These are phyloP conservation scores for Dalechampia spathulata DNA, from an alignment of 441 rosid species.

Conservation along the genomic window DNA sequence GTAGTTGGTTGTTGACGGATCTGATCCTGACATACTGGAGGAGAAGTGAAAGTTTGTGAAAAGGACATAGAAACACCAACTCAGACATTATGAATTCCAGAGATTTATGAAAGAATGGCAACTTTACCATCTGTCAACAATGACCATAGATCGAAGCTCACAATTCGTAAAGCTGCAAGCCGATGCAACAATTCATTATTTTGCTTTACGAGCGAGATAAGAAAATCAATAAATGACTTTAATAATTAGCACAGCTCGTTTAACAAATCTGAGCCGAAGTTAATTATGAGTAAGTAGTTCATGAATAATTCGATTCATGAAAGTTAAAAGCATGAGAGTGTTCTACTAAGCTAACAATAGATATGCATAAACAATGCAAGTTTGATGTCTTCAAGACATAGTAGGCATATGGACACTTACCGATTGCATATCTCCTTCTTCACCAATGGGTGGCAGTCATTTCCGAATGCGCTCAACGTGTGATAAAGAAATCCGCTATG, in stretches of 20 bases:
- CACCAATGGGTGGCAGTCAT: conserved; percentile 69
- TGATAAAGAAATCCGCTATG: conserved; percentile 92
- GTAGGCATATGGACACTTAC: conserved; percentile 34
- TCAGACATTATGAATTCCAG: neutral
- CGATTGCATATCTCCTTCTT: conserved; percentile 67
- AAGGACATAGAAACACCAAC: neutral
- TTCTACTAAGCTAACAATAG: too few relatives aligned
- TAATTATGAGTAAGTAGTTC: too few relatives aligned
- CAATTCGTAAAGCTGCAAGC: conserved; percentile 79
- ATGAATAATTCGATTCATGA: too few relatives aligned
- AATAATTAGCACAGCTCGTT: too few relatives aligned
- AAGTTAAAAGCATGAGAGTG: too few relatives aligned
- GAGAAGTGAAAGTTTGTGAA: neutral
- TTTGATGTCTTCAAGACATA: conserved; percentile 4
- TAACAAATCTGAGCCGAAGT: too few relatives aligned
- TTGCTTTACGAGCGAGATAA: neutral
- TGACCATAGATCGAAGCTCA: conserved; percentile 89
- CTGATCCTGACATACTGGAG: conserved; percentile 67
- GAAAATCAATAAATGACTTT: too few relatives aligned
- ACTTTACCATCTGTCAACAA: conserved; percentile 64
- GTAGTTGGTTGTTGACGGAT: conserved; percentile 50
- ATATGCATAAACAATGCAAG: neutral
- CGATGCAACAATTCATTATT: conserved; percentile 11
- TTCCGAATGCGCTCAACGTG: conserved; percentile 58
- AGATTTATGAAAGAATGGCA: neutral